Conservation (phyloP, 192 early-diverging fungal species). For the Rhizophagus sp. region DNA sequence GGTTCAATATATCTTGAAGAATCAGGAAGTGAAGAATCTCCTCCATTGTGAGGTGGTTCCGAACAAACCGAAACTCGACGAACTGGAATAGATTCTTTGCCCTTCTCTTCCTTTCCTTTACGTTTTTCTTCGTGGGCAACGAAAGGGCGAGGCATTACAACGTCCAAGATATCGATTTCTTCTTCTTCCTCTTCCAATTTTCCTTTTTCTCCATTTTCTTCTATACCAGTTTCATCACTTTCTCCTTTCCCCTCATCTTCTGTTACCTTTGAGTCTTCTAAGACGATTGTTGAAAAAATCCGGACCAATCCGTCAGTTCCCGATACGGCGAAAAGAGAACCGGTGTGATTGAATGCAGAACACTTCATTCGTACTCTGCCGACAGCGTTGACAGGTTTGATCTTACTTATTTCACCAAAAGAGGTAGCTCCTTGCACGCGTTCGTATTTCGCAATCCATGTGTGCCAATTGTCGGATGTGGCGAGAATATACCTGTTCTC, state of each 20-base stretch:
- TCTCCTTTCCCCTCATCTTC: slow-evolving; percentile 27
- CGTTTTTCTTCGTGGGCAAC: not conserved
- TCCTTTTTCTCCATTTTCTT: not conserved
- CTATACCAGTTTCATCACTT: slow-evolving; percentile 30
- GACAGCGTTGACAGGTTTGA: not conserved
- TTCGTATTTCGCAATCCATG: not conserved
- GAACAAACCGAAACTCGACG: not conserved
- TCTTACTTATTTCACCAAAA: not conserved
- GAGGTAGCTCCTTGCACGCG: not conserved
- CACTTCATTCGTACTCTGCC: slow-evolving; percentile 37
- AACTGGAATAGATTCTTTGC: not conserved
- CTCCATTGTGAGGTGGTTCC: not conserved
- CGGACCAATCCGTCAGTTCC: slow-evolving; percentile 76
- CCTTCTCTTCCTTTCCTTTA: not conserved
- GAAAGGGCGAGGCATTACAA: not conserved
- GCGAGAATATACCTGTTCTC: not conserved
- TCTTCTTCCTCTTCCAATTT: slow-evolving; percentile 8
- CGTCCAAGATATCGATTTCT: not conserved
- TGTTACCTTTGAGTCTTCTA: slow-evolving; percentile 35
- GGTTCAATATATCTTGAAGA: not conserved
- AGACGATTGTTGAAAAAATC: slow-evolving; percentile 71
- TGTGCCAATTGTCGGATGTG: not conserved
- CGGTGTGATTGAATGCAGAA: slow-evolving; percentile 75
- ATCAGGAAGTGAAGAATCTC: not conserved
- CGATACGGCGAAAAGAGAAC: slow-evolving; percentile 77